These are phyloP conservation scores for Beauveria sp. DNA, from an alignment of 2,329 filamentous ascomycete genomes.

Conservation along the genomic window DNA sequence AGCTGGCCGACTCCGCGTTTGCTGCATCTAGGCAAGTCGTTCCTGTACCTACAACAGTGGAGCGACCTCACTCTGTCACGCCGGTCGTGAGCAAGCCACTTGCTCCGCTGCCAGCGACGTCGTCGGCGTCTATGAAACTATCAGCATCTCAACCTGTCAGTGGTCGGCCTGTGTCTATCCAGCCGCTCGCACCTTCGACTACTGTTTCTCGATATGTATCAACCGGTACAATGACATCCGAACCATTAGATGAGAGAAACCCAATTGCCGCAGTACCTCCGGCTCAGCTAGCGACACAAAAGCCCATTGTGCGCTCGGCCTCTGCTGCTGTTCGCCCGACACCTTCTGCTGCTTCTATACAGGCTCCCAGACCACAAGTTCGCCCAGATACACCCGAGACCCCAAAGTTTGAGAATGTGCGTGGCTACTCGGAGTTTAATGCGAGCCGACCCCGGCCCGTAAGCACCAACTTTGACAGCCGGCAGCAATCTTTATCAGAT, in stretches of 20 bases:
- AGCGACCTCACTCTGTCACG: slow-evolving; percentile 24
- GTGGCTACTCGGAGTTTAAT: slow-evolving; percentile 20
- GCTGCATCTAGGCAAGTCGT: slow-evolving; percentile 23
- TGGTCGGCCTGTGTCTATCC: slow-evolving; percentile 18
- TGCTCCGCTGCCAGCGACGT: slow-evolving; percentile 9
- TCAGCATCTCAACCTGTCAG: slow-evolving; percentile 27
- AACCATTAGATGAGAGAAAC: slow-evolving; percentile 45
- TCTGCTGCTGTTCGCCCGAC: slow-evolving; percentile 2
- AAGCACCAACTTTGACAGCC: slow-evolving; percentile 69
- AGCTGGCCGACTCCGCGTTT: slow-evolving; percentile 80
- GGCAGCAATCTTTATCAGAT: background rate
- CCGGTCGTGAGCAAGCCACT: slow-evolving; percentile 18
- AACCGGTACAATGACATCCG: slow-evolving; percentile 72
- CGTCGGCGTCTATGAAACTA: slow-evolving; percentile 21
- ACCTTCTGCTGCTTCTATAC: background rate
- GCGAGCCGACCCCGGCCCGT: slow-evolving; percentile 57
- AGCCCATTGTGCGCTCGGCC: background rate
- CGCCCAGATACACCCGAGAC: slow-evolving; percentile 4
- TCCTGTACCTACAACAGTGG: background rate
- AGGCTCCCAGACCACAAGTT: background rate
- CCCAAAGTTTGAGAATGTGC: slow-evolving; percentile 8
- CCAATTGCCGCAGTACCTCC: slow-evolving; percentile 26
- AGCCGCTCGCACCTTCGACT: slow-evolving; percentile 8
- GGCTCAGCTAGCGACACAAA: slow-evolving; percentile 19
- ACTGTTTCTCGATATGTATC: slow-evolving; percentile 38